A percentile compares a stretch with the other conserved stretches of the same genome.
Evolutionary conservation across 306 rosid species (phyloP).

Genomic region (Cucurbita argyrosperma): DNA sequence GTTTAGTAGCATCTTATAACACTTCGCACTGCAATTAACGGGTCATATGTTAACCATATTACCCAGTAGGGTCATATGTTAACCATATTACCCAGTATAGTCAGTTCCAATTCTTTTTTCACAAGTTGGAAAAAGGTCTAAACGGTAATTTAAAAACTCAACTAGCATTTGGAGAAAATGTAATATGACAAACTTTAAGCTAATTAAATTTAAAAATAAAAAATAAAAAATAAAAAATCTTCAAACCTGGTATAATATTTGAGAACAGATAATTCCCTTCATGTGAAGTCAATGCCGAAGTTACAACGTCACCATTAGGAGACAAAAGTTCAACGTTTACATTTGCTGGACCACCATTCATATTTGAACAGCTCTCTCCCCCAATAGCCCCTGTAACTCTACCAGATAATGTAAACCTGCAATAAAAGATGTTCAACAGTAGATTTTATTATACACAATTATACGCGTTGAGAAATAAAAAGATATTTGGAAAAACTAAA

Average conservation of each 20-base stretch:
- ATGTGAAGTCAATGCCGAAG: conserved; percentile 57
- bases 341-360: conserved; percentile 76
- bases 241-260: conserved; percentile 74
- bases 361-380: conserved; percentile 59
- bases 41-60: neutral
- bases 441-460: conserved; percentile 7
- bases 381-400: conserved; percentile 85
- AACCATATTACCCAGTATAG: neutral
- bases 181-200: neutral
- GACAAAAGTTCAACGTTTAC: conserved; percentile 70
- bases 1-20: neutral
- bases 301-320: conserved; percentile 40
- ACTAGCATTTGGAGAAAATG: neutral
- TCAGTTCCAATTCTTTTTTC: neutral
- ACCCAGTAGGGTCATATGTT: neutral
- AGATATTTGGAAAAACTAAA: conserved; percentile 4
- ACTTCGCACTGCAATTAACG: neutral
- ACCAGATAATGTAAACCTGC: conserved; percentile 84
- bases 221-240: too few relatives aligned
- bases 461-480: neutral
- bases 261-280: conserved; percentile 67
- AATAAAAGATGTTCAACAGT: conserved; percentile 9
- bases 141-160: neutral
- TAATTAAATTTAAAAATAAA: too few relatives aligned
- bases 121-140: neutral